A percentile compares a stretch with the other conserved stretches of the same genome.
Conservation (phyloP, 306 rosid species). For the Rosa chinensis region DNA sequence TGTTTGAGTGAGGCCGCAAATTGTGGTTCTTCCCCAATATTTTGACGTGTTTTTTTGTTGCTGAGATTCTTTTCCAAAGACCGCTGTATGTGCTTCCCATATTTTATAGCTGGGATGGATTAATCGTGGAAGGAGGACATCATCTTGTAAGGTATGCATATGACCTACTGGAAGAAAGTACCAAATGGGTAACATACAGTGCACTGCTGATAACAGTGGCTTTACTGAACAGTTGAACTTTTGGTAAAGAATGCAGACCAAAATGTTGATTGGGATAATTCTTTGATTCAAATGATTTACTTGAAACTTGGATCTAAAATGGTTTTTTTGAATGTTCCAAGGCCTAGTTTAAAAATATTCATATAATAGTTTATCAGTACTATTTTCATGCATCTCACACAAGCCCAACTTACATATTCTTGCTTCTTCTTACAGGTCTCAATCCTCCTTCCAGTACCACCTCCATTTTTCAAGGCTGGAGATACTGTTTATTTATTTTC, state of each 20-base stretch:
- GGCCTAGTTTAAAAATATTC: background rate
- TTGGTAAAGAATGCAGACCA: background rate
- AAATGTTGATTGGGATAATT: background rate
- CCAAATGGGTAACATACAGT: background rate
- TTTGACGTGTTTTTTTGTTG: conserved; percentile 8
- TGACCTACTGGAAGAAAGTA: background rate
- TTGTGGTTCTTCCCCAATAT: conserved; percentile 16
- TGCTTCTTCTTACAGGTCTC: conserved; percentile 44
- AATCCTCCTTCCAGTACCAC: conserved; percentile 29
- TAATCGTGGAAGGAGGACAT: background rate
- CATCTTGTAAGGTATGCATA: conserved; percentile 15
- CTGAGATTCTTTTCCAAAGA: conserved; percentile 15
- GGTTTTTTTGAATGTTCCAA: background rate
- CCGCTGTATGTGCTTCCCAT: conserved; percentile 1
- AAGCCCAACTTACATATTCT: background rate
- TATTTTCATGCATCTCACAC: background rate
- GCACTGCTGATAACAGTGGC: background rate
- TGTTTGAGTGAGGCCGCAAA: conserved; percentile 15
- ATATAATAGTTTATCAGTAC: background rate
- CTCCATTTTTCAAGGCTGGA: conserved; percentile 49
- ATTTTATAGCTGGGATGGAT: conserved; percentile 11
- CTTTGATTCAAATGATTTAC: background rate
- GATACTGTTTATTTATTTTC: conserved; percentile 16
- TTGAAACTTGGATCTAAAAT: background rate
- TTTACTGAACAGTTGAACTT: background rate